phyloP scores from a whole-genome alignment of 1,284 basidiomycete genomes.

The Apiotrichum mycotoxinovorans region DNA sequence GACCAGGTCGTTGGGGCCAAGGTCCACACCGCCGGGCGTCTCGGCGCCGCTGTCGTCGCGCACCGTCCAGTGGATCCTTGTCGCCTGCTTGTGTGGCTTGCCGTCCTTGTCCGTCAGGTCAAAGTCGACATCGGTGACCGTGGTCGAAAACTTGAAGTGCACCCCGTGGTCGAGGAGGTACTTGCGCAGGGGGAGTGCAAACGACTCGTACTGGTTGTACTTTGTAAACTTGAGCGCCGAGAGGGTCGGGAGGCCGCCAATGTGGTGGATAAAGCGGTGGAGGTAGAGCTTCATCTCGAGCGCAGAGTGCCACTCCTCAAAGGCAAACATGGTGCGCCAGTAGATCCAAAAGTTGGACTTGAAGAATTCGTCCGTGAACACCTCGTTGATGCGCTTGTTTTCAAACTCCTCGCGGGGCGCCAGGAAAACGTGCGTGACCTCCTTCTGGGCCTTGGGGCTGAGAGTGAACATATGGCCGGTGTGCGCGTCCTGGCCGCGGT shows the following conservation, averaged over 20 bases:
- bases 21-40: background rate
- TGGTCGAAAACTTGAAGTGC: background rate
- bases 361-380: background rate
- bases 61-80: background rate
- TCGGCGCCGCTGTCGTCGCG: background rate
- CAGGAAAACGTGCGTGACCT: background rate
- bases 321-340: constrained; percentile 5
- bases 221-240: constrained; percentile 4
- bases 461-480: background rate
- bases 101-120: no score
- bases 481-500: background rate
- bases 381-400: constrained; percentile 1
- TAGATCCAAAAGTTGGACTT: constrained; percentile 6
- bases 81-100: background rate
- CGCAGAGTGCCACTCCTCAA: constrained; percentile 1
- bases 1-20: background rate
- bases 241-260: background rate
- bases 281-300: constrained; percentile 7
- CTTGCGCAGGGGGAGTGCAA: background rate
- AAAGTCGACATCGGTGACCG: constrained; percentile 1
- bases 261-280: constrained; percentile 8
- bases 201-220: constrained; percentile 8
- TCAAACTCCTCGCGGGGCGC: background rate
- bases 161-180: constrained; percentile 1
- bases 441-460: background rate